Evolutionary conservation across 2,329 filamentous ascomycete genomes (phyloP).

Genomic region (Sporothrix euskadiensis): DNA sequence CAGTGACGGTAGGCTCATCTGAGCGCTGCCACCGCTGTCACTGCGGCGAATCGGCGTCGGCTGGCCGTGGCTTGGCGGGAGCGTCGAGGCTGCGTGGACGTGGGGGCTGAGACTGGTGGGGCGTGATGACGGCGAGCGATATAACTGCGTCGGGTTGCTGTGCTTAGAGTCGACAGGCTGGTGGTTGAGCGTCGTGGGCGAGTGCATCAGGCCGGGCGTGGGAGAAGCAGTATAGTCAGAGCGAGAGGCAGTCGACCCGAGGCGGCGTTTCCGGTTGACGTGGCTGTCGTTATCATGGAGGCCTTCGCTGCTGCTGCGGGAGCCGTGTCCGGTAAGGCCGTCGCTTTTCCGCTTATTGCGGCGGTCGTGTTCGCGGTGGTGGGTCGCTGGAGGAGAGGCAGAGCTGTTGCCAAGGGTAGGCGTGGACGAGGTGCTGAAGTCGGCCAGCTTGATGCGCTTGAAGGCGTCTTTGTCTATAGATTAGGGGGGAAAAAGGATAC

Average conservation of each 20-base stretch:
- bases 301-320: constrained; percentile 52
- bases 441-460: constrained; percentile 52
- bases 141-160: constrained; percentile 27
- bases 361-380: constrained; percentile 43
- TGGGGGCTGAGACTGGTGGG: constrained; percentile 34
- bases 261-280: constrained; percentile 46
- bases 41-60: constrained; percentile 26
- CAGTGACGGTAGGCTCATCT: constrained; percentile 48
- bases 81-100: constrained; percentile 27
- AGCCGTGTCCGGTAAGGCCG: constrained; percentile 39
- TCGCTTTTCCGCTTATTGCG: constrained; percentile 6
- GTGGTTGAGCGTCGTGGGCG: constrained; percentile 41
- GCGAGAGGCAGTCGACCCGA: constrained; percentile 51
- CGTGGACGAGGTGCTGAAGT: constrained; percentile 36
- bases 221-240: constrained; percentile 47
- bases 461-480: constrained; percentile 49
- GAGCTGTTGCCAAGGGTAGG: constrained; percentile 33
- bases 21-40: constrained; percentile 33
- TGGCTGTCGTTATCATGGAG: constrained; percentile 31
- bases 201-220: constrained; percentile 42
- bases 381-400: constrained; percentile 39
- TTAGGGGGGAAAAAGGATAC: not conserved
- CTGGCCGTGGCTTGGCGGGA: constrained; percentile 16
- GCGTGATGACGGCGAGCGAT: constrained; percentile 36
- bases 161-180: constrained; percentile 40